Evolutionary conservation across 2,329 filamentous ascomycete species (phyloP).

Genomic region (Tolypocladium inflatum): DNA sequence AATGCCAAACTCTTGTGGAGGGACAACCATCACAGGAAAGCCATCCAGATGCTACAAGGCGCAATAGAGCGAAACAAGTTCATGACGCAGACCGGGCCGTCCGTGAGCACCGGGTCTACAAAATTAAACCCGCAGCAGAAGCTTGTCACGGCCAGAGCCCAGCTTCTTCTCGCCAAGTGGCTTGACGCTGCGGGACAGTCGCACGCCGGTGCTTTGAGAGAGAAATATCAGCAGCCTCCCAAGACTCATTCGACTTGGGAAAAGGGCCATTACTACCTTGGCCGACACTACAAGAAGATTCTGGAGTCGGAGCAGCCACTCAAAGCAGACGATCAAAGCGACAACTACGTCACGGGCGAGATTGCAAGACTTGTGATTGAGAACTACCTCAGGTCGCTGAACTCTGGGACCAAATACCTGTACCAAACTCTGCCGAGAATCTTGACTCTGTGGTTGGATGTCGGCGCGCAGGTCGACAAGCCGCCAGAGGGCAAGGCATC

Average conservation of each 20-base stretch:
- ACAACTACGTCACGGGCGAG: slow-evolving; percentile 71
- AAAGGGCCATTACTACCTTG: slow-evolving; percentile 94
- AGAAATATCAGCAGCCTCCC: slow-evolving; percentile 77
- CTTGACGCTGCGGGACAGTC: slow-evolving; percentile 91
- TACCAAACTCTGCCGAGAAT: slow-evolving; percentile 90
- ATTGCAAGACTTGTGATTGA: slow-evolving; percentile 83
- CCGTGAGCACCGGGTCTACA: slow-evolving; percentile 19
- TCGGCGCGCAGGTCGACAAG: slow-evolving; percentile 67
- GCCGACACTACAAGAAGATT: slow-evolving; percentile 94
- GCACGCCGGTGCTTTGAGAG: slow-evolving; percentile 67
- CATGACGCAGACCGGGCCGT: slow-evolving; percentile 35
- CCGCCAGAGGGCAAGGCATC: slow-evolving; percentile 45
- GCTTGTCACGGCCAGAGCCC: slow-evolving; percentile 63
- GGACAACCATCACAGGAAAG: slow-evolving; percentile 86
- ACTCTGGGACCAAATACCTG: slow-evolving; percentile 87
- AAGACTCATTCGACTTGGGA: slow-evolving; percentile 69
- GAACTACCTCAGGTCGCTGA: slow-evolving; percentile 81
- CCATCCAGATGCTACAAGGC: slow-evolving; percentile 81
- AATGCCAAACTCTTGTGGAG: slow-evolving; percentile 90
- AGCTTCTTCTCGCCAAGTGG: slow-evolving; percentile 92
- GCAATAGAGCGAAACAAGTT: slow-evolving; percentile 80
- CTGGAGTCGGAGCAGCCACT: slow-evolving; percentile 80
- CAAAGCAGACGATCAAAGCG: slow-evolving; percentile 65
- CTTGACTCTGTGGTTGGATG: slow-evolving; percentile 87
- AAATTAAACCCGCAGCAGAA: slow-evolving; percentile 41